Percentiles rank a stretch among this genome's conserved stretches.
These are phyloP conservation scores for Cercospora brassicicola DNA, from an alignment of 2,329 filamentous ascomycete genomes.

Conservation along the genomic window DNA sequence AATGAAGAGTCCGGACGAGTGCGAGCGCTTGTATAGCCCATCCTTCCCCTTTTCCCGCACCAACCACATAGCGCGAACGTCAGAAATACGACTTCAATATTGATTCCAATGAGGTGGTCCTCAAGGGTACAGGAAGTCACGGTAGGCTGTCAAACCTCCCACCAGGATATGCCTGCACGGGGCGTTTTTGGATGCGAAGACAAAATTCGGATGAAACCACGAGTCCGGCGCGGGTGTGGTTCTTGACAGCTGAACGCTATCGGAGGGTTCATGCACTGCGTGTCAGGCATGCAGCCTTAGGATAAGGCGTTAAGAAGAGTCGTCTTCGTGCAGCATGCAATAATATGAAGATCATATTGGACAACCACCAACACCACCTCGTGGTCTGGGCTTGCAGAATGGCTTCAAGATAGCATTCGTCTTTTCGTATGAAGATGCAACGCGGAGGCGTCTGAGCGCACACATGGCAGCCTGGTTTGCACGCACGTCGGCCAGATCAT, in stretches of 20 bases:
- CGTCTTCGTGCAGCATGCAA: slow-evolving; percentile 15
- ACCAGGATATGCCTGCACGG: slow-evolving; percentile 18
- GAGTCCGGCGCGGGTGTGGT: not conserved
- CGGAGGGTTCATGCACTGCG: slow-evolving; percentile 7
- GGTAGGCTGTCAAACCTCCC: slow-evolving; percentile 2
- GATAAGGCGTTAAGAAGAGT: not conserved
- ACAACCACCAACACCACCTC: not conserved
- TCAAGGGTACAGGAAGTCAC: slow-evolving; percentile 8
- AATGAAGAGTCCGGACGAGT: not conserved
- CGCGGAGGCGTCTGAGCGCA: slow-evolving; percentile 12
- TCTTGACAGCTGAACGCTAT: slow-evolving; percentile 7
- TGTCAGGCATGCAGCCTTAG: slow-evolving; percentile 17
- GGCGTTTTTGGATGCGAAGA: not conserved
- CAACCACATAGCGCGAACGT: slow-evolving; percentile 13
- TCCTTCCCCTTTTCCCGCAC: slow-evolving; percentile 8
- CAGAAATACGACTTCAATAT: slow-evolving; percentile 7
- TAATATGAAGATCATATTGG: slow-evolving; percentile 20
- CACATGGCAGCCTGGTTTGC: slow-evolving; percentile 1
- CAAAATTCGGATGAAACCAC: slow-evolving; percentile 1
- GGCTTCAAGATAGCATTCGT: slow-evolving; percentile 8
- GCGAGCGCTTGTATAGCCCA: not conserved
- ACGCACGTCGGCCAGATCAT: not conserved
- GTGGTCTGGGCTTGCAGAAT: slow-evolving; percentile 5
- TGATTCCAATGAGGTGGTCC: not conserved
- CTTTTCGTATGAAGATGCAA: slow-evolving; percentile 8